phyloP scores from a whole-genome alignment of 306 rosid species.

The Vigna hirtella region DNA sequence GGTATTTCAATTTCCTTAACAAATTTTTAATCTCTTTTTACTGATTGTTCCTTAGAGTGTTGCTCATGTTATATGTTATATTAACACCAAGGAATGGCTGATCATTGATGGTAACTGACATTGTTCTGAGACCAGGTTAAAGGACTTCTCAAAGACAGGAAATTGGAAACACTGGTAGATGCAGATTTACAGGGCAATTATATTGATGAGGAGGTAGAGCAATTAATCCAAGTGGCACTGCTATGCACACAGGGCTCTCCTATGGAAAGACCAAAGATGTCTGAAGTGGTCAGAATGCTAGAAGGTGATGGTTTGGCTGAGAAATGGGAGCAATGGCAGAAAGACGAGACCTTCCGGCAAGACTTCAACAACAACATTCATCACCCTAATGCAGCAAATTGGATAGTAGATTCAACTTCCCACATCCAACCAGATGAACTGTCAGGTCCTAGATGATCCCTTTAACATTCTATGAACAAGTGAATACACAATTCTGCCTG shows the following conservation, averaged over 20 bases:
- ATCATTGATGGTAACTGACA: conserved; percentile 35
- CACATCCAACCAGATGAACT: conserved; percentile 78
- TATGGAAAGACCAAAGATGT: conserved; percentile 91
- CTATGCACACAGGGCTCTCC: conserved; percentile 87
- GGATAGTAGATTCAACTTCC: conserved; percentile 84
- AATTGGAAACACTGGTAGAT: conserved; percentile 78
- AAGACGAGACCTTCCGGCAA: conserved; percentile 74
- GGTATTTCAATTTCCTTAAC: background rate
- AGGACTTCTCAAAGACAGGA: conserved; percentile 79
- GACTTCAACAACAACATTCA: conserved; percentile 55
- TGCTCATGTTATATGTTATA: background rate
- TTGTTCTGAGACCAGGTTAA: conserved; percentile 68
- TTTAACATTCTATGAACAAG: conserved; percentile 34
- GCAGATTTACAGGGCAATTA: conserved; percentile 73
- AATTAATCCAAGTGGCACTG: conserved; percentile 86
- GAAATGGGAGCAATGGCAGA: conserved; percentile 96
- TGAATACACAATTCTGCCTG: conserved; percentile 41
- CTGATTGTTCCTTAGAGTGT: conserved; percentile 2
- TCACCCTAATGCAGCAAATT: conserved; percentile 59
- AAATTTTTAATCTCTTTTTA: conserved; percentile 1
- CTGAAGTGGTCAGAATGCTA: conserved; percentile 92
- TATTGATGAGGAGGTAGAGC: conserved; percentile 67
- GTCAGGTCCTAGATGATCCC: conserved; percentile 85
- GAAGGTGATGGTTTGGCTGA: conserved; percentile 93
- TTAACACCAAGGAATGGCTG: background rate